These are phyloP conservation scores for Acer yangbiense DNA, from an alignment of 345 rosid genomes.

Conservation along the genomic window DNA sequence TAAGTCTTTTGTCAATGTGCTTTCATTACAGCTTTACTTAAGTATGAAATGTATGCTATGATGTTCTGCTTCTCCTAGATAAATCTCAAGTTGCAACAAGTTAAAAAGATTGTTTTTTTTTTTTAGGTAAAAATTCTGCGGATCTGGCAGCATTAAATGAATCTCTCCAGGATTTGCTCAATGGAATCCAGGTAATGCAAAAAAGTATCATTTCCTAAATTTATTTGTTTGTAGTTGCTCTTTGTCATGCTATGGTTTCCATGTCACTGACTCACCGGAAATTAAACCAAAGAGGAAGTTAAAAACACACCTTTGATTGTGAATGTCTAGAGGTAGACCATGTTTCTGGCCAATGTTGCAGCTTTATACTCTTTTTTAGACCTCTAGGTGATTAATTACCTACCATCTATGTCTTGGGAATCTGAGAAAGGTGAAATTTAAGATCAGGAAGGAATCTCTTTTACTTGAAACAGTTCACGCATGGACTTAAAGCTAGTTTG, in stretches of 20 bases:
- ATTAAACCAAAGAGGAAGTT: not conserved
- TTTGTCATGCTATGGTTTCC: not conserved
- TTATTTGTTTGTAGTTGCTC: not conserved
- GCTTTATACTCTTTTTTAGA: not conserved
- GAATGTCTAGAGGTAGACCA: not conserved
- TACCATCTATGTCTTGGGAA: too few relatives aligned
- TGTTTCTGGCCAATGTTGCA: not conserved
- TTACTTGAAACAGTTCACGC: too few relatives aligned
- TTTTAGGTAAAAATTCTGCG: conserved; percentile 71
- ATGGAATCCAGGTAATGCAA: conserved; percentile 84
- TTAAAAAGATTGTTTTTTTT: conserved; percentile 24
- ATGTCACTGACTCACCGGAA: not conserved
- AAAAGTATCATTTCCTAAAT: conserved; percentile 1
- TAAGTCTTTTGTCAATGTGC: conserved; percentile 31
- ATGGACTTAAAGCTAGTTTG: too few relatives aligned
- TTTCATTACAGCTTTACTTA: conserved; percentile 18
- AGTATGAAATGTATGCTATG: conserved; percentile 15
- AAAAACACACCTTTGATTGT: not conserved
- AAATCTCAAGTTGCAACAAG: conserved; percentile 16
- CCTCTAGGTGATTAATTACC: too few relatives aligned
- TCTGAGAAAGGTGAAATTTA: too few relatives aligned
- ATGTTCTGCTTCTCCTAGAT: conserved; percentile 15
- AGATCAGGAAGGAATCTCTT: too few relatives aligned
- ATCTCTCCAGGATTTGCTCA: conserved; percentile 94
- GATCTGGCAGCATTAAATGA: conserved; percentile 84